Percentiles rank a stretch among this genome's conserved stretches.
Evolutionary conservation across 768 basidiomycete genomes (phyloP).

Genomic region (Pleurotus tuoliensis): DNA sequence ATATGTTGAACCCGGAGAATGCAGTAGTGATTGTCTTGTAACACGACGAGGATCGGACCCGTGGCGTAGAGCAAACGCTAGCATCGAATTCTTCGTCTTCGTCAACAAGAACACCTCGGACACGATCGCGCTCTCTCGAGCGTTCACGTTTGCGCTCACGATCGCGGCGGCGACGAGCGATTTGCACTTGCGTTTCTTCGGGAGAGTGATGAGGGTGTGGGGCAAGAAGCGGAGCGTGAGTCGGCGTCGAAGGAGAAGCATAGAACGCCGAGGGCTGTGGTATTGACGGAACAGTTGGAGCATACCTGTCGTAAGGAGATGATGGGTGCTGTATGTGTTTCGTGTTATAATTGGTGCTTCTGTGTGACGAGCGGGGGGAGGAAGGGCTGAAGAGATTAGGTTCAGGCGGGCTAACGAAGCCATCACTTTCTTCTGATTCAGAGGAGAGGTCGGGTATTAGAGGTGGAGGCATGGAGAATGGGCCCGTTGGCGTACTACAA

Average conservation of each 20-base stretch:
- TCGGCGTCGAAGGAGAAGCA: neutral
- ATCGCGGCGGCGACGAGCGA: slow-evolving; percentile 6
- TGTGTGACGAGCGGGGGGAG: neutral
- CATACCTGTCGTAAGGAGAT: slow-evolving; percentile 1
- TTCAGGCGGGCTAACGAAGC: slow-evolving; percentile 34
- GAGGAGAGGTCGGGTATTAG: slow-evolving; percentile 61
- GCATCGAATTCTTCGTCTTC: slow-evolving; percentile 4
- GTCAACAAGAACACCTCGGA: neutral
- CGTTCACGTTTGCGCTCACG: slow-evolving; percentile 9
- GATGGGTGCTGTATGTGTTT: neutral
- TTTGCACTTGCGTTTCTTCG: slow-evolving; percentile 5
- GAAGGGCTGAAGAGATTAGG: slow-evolving; percentile 5
- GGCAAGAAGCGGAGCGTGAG: slow-evolving; percentile 2
- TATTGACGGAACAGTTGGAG: neutral
- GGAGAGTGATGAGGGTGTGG: neutral
- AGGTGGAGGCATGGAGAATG: slow-evolving; percentile 35
- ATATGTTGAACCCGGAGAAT: slow-evolving; percentile 4
- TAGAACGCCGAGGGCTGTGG: slow-evolving; percentile 1
- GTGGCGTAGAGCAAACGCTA: neutral
- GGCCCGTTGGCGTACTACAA: slow-evolving; percentile 12
- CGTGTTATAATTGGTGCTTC: neutral
- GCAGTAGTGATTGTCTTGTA: neutral
- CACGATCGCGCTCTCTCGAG: slow-evolving; percentile 8
- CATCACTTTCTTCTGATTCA: slow-evolving; percentile 65
- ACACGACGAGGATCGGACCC: neutral